Evolutionary conservation across 495 filamentous ascomycete genomes (phyloP).

Genomic region (Annulohypoxylon bovei): DNA sequence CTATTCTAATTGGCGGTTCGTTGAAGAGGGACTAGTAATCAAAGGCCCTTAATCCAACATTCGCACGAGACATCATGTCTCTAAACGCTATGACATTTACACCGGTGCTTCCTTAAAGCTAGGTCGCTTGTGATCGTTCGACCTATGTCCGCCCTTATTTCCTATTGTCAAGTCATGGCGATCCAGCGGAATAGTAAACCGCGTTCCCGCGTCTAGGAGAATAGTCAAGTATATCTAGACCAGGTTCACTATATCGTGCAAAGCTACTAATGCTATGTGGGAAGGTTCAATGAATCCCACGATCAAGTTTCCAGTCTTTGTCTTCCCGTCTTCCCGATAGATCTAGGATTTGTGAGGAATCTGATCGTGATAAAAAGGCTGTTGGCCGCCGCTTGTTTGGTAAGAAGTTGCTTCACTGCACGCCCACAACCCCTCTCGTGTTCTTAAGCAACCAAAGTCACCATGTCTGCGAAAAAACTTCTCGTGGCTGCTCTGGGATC

Average conservation of each 20-base stretch:
- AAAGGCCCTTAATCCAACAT: not conserved
- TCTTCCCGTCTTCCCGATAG: conserved; percentile 38
- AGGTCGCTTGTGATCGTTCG: conserved; percentile 9
- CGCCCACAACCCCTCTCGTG: conserved; percentile 1
- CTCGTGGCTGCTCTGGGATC: conserved; percentile 46
- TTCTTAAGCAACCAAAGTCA: conserved; percentile 14
- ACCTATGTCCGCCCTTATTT: conserved; percentile 3
- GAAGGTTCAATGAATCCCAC: not conserved
- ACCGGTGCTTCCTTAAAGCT: not conserved
- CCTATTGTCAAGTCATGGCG: not conserved
- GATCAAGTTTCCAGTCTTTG: not conserved
- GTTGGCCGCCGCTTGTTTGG: not conserved
- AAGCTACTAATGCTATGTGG: conserved; percentile 6
- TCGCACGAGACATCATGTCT: conserved; percentile 12
- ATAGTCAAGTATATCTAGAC: not conserved
- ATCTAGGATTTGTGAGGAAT: conserved; percentile 8
- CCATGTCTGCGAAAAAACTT: conserved; percentile 43
- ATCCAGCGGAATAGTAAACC: conserved; percentile 29
- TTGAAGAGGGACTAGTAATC: conserved; percentile 12
- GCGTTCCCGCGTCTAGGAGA: conserved; percentile 26
- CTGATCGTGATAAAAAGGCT: conserved; percentile 26
- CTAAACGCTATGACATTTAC: conserved; percentile 14
- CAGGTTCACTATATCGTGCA: not conserved
- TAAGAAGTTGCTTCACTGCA: conserved; percentile 1
- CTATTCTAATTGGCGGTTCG: conserved; percentile 18